Percentiles rank a stretch among this genome's conserved stretches.
These are phyloP conservation scores for Eleusine coracana DNA, from an alignment of 176 grass and related monocot species.

Conservation along the genomic window DNA sequence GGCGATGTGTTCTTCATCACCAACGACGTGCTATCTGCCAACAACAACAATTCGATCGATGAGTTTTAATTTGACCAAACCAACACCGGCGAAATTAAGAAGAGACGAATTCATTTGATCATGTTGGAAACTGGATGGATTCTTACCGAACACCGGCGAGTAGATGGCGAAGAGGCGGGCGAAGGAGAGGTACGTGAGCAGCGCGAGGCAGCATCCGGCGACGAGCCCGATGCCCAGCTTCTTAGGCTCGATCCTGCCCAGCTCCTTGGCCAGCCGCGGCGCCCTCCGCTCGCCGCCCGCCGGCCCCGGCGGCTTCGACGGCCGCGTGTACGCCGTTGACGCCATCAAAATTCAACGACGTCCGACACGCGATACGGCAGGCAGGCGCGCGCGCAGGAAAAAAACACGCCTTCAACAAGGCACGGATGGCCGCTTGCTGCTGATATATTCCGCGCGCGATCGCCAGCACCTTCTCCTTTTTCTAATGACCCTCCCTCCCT, in stretches of 20 bases:
- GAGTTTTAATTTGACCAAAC: background rate
- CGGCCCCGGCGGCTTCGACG: conserved; percentile 45
- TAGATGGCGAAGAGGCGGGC: conserved; percentile 60
- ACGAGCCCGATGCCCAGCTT: conserved; percentile 59
- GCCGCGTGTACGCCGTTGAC: conserved; percentile 58
- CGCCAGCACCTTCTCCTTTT: no score
- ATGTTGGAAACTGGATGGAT: background rate
- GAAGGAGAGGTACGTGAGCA: conserved; percentile 57
- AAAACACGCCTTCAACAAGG: no score
- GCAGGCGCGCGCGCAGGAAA: no score
- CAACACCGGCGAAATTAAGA: background rate
- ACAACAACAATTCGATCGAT: background rate
- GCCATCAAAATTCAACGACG: conserved; percentile 24
- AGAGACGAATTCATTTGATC: background rate
- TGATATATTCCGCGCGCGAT: background rate
- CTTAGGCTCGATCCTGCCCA: conserved; percentile 60
- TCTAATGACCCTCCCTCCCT: no score
- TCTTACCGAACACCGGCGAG: conserved; percentile 51
- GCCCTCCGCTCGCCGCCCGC: conserved; percentile 31
- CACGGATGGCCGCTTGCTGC: no score
- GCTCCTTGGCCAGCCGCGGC: conserved; percentile 55
- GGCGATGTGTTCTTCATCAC: conserved; percentile 40
- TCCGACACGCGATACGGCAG: no score
- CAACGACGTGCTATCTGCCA: conserved; percentile 48
- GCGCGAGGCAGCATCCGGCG: conserved; percentile 51